Conservation (phyloP, 306 rosid species). For the Quercus cerris region DNA sequence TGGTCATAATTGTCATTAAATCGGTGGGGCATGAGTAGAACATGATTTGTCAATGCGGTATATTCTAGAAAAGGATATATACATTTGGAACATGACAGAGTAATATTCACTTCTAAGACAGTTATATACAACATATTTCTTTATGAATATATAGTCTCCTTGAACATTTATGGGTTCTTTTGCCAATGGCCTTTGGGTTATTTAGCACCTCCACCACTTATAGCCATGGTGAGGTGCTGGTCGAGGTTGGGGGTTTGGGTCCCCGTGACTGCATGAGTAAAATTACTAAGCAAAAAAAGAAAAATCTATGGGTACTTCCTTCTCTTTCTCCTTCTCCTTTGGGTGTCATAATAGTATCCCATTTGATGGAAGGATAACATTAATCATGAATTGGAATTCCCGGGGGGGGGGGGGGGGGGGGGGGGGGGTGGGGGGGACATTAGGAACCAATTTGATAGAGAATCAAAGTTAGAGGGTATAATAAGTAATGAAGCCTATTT, state of each 20-base stretch:
- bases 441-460: too few species aligned
- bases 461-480: too few species aligned
- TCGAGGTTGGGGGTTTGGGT: background rate
- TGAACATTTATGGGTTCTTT: background rate
- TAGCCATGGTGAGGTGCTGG: background rate
- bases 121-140: background rate
- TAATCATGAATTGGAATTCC: too few species aligned
- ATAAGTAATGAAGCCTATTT: too few species aligned
- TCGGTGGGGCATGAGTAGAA: background rate
- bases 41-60: background rate
- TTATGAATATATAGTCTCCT: background rate
- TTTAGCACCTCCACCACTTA: background rate
- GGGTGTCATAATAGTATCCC: too few species aligned
- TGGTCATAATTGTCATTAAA: background rate
- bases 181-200: background rate
- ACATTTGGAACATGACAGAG: background rate
- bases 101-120: background rate
- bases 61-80: background rate
- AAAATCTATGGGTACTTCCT: too few species aligned
- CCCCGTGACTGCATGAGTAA: background rate
- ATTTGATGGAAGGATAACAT: too few species aligned
- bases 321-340: background rate
- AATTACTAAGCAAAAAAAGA: background rate
- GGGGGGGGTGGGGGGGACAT: too few species aligned
- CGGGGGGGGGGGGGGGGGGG: too few species aligned